Percentiles rank a stretch among this genome's conserved stretches.
Conservation (phyloP, 345 rosid genomes). For the Brassica napus region Da-Ae NC_063448.1:43279501-43280000, state of each 20-base stretch:
- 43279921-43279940: neutral
- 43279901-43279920: neutral
- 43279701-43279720: slow-evolving; percentile 26
- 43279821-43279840: slow-evolving; percentile 17
- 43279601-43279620: slow-evolving; percentile 7
- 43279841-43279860: neutral
- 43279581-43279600: neutral
- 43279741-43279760: slow-evolving; percentile 22
- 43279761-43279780: neutral
- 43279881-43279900: neutral
- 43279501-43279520: neutral
- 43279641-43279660: slow-evolving; percentile 55
- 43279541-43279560: neutral
- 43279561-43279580: neutral
- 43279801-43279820: slow-evolving; percentile 6
- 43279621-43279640: neutral
- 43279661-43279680: slow-evolving; percentile 94
- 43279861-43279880: slow-evolving; percentile 18
- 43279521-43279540: neutral
- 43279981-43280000: slow-evolving; percentile 15
- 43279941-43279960: neutral
- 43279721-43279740: slow-evolving; percentile 14
- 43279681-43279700: slow-evolving; percentile 92
- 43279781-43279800: slow-evolving; percentile 2
- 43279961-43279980: slow-evolving; percentile 5